Evolutionary conservation across 2,329 filamentous ascomycete species (phyloP), one percentile per base, ranked within the genome.

Genomic region (Chalaropsis thielavioides): DNA sequence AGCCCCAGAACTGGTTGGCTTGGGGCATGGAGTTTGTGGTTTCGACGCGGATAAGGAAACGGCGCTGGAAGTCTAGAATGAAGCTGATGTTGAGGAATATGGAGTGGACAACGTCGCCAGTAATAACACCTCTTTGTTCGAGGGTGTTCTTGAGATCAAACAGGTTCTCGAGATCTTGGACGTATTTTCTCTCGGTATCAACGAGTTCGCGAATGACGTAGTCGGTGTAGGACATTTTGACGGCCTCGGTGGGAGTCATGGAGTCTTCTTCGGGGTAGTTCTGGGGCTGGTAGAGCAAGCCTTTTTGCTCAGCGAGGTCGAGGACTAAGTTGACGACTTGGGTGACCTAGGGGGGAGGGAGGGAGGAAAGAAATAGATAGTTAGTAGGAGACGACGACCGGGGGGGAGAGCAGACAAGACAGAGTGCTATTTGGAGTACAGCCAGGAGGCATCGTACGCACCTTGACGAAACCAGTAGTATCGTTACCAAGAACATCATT

Each of bases 71-170:
- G 74, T 99, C 94, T 63, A 99, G 81, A 60, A 99, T 89, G 38
- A 89, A 85, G 73, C 97, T 96, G 72, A 97, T 85, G 75, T 99
- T 99, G 68, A 97, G 81, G 76, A 99, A 99, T 68, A 99, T 96
- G 72, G 92, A 86, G 76, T 97, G 92, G 24, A 96, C 87, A 10
- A 87, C 84, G 73, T 99, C 94, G 64, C 94, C 92, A 1, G 90
- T 88, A 68, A 97, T 85, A 44, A 90, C 84, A 44, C 91, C 91
- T 69, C 87, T 91, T 72, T 95, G 88, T 70, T 96, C 91, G 64
- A 97, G 80, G 27, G 87, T 84, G 75, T 90, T 92, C 77, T 96
- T 97, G 72, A 97, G 82, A 61, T 92, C 87, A 73, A 97, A 91
- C 43, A 99, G 76, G 70, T 96, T 92, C 74, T 97, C 92, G 63